Conservation (phyloP, 768 basidiomycete species). For the Trametes cinnabarina region DNA sequence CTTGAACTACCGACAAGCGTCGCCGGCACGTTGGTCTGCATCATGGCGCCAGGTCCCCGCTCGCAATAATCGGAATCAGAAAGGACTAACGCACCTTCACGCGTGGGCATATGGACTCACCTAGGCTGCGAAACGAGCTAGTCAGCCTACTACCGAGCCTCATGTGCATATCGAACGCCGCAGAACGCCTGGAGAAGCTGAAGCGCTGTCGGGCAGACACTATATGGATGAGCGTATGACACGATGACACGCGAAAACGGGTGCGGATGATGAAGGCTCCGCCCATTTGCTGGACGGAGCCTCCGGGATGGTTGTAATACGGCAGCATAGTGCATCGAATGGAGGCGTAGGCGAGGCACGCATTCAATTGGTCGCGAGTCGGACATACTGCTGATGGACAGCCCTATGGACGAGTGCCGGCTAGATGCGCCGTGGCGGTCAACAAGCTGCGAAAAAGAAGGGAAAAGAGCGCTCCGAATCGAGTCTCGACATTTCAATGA, state of each 20-base stretch:
- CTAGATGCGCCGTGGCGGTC: not conserved
- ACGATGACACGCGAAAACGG: not conserved
- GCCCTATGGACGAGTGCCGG: not conserved
- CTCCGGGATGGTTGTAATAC: not conserved
- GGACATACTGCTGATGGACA: not conserved
- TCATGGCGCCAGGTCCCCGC: no score
- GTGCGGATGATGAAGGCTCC: not conserved
- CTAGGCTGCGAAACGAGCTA: not conserved
- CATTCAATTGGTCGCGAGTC: conserved; percentile 2
- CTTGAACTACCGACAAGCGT: no score
- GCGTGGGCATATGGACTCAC: not conserved
- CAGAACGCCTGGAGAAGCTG: not conserved
- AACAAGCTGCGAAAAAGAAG: not conserved
- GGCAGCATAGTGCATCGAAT: not conserved
- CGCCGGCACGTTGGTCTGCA: not conserved
- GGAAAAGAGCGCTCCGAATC: not conserved
- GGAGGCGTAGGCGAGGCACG: not conserved
- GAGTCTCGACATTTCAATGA: not conserved
- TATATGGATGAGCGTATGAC: not conserved
- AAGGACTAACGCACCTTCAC: not conserved
- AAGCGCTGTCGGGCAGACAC: not conserved
- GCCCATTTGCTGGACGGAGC: no score
- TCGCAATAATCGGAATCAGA: not conserved
- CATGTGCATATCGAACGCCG: not conserved
- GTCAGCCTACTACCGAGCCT: not conserved